Evolutionary conservation across 441 rosid species (phyloP).

Genomic region (Oxalis stricta): DNA sequence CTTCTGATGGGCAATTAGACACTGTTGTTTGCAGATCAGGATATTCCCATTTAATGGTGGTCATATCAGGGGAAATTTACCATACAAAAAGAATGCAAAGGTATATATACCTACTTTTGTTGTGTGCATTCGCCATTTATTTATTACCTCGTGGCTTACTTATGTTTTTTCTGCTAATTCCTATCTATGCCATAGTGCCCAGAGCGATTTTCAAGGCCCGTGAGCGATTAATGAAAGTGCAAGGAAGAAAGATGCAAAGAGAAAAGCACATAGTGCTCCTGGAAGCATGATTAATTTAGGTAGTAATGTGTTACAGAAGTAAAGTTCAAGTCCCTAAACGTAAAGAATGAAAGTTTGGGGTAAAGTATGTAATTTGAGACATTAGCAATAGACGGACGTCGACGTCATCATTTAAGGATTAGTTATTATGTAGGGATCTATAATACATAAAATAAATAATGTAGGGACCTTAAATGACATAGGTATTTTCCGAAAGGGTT

Average conservation of each 20-base stretch:
- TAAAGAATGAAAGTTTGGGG: too few species aligned
- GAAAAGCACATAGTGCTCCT: conserved; percentile 83
- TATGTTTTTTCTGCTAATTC: conserved; percentile 5
- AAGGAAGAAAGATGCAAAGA: conserved; percentile 54
- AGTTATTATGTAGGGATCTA: too few species aligned
- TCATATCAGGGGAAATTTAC: conserved; percentile 79
- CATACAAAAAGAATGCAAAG: conserved; percentile 99
- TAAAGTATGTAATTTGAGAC: too few species aligned
- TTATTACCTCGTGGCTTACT: too few species aligned
- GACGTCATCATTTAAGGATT: too few species aligned
- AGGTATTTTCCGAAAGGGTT: too few species aligned
- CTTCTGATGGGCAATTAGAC: conserved; percentile 1
- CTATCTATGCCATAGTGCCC: conserved; percentile 68
- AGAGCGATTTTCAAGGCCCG: conserved; percentile 72
- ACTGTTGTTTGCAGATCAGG: conserved; percentile 36
- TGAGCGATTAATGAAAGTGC: conserved; percentile 35
- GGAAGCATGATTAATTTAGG: conserved; percentile 41
- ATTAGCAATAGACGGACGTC: too few species aligned
- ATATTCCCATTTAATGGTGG: conserved; percentile 87
- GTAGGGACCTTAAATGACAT: too few species aligned
- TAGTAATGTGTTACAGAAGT: too few species aligned
- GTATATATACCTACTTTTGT: conserved; percentile 9
- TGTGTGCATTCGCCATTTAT: neutral
- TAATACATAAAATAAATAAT: too few species aligned
- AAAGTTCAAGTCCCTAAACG: too few species aligned